Conservation (phyloP, 306 rosid species). For the Neltuma alba region DNA sequence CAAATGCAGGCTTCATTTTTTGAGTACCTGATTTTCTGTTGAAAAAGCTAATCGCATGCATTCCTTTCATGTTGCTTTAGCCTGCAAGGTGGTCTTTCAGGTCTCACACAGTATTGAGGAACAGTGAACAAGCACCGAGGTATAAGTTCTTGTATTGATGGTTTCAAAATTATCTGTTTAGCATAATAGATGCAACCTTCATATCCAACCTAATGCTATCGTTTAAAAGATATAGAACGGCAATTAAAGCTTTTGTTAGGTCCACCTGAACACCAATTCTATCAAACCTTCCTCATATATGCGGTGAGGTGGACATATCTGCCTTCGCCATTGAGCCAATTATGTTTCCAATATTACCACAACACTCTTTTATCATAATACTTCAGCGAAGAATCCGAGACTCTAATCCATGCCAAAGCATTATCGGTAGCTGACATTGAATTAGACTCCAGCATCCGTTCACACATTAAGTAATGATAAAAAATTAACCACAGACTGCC, state of each 20-base stretch:
- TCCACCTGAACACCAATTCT: neutral
- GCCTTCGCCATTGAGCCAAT: neutral
- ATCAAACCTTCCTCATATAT: neutral
- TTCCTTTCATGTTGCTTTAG: slow-evolving; percentile 49
- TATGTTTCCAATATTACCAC: neutral
- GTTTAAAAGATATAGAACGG: neutral
- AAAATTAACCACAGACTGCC: no score
- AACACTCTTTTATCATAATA: neutral
- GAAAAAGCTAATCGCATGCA: slow-evolving; percentile 22
- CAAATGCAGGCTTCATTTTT: slow-evolving; percentile 23
- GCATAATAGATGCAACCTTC: neutral
- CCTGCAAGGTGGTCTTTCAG: slow-evolving; percentile 91
- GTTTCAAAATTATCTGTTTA: neutral
- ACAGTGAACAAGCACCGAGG: slow-evolving; percentile 92
- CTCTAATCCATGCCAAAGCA: neutral
- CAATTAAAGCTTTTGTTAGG: neutral
- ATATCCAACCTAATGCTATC: neutral
- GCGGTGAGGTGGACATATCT: neutral
- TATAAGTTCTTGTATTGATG: slow-evolving; percentile 38
- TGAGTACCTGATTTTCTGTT: slow-evolving; percentile 23
- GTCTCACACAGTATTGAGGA: slow-evolving; percentile 89
- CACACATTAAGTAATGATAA: no score
- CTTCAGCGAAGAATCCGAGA: neutral
- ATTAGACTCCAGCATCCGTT: neutral
- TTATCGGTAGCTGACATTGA: neutral